Evolutionary conservation across 495 filamentous ascomycete genomes (phyloP).

Genomic region (Clavariopsis aquatica): DNA sequence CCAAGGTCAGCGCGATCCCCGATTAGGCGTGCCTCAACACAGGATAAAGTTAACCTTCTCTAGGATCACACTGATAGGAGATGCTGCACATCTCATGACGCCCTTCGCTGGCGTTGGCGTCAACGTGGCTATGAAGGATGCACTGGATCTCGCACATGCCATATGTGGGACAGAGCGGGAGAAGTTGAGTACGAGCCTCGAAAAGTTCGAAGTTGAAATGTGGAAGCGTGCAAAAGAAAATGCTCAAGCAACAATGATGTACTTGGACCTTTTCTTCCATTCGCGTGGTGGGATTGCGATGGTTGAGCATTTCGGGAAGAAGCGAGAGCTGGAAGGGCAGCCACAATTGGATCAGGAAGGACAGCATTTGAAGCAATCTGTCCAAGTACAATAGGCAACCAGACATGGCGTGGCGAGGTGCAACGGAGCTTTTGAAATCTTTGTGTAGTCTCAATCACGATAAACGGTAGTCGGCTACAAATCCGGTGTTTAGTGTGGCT

Average conservation of each 20-base stretch:
- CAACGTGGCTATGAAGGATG: conserved; percentile 33
- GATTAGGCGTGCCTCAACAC: neutral
- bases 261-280: conserved; percentile 18
- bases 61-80: conserved; percentile 33
- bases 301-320: conserved; percentile 9
- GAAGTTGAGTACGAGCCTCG: neutral
- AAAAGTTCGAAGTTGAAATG: conserved; percentile 25
- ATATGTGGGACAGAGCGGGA: conserved; percentile 1
- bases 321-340: no score
- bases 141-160: conserved; percentile 22
- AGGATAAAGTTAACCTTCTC: conserved; percentile 21
- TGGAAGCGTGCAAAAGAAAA: conserved; percentile 20
- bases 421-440: no score
- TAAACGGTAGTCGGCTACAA: no score
- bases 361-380: no score
- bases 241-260: conserved; percentile 14
- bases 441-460: no score
- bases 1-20: neutral
- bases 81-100: conserved; percentile 36
- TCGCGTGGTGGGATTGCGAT: neutral
- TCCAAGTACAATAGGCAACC: no score
- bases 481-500: no score
- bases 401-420: no score
- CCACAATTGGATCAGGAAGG: no score
- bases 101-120: conserved; percentile 35